Evolutionary conservation across 306 rosid species (phyloP), one percentile per base, ranked within the genome.

Genomic region (Begonia peltatifolia): DNA sequence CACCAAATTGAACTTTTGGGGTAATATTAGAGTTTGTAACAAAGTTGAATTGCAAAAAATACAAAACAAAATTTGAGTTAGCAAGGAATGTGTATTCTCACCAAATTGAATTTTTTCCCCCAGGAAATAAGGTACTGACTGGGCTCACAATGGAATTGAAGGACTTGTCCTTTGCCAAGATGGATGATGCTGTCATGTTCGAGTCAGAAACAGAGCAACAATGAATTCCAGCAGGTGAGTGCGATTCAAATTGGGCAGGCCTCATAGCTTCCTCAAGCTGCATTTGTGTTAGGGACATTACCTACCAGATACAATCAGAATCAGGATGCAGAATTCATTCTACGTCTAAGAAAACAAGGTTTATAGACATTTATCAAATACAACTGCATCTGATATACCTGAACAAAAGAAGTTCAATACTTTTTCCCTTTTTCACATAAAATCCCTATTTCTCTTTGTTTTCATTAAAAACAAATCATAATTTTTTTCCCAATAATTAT

Each of bases 51-150:
- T 20, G 23, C 23, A 20, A 20, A 20, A 20, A 20, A n/a, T n/a
- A n/a, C n/a, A n/a, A n/a, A n/a, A n/a, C n/a, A n/a, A 30, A 2
- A 6, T 30, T 30, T 4, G 7, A 30, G 38, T 7, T 30, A 20
- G 23, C 23, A 20, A 20, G 23, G 23, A 20, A 20, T 7, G 38
- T 30, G 38, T 6, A 30, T 68, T 44, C 97, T 78, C 59, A 90
- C 97, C 97, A 69, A 90, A 90, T 69, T 85, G 97, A 74, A 90
- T 90, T 77, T 85, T 85, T 78, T 90, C 97, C 64, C 64, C 97
- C 97, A 50, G 97, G 90, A 70, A 90, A 95, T 64, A 90, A 69
- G 56, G 97, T 85, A 70, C 77, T 85, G 55, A 89, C 72, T 20
- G 4, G 23, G 23, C 23, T 20, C 23, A 20, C 23, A 3, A 30